phyloP scores from a whole-genome alignment of 306 rosid species.

The Lathyrus oleraceus region DNA sequence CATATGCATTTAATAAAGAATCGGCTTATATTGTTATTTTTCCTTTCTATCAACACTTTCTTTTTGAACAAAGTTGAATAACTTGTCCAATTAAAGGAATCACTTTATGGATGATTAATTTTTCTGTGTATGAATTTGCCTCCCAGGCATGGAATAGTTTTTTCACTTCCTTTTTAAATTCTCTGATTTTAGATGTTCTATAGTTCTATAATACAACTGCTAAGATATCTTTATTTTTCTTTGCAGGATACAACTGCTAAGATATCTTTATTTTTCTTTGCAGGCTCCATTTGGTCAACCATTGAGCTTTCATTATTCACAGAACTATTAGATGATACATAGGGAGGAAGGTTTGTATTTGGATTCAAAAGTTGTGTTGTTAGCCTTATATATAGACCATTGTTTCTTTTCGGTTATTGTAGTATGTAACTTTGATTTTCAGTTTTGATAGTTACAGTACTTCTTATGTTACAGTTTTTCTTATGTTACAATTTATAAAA shows the following conservation, averaged over 20 bases:
- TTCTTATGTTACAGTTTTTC: slow-evolving; percentile 10
- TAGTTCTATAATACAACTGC: neutral
- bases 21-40: neutral
- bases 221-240: neutral
- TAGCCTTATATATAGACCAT: slow-evolving; percentile 43
- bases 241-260: too few relatives aligned
- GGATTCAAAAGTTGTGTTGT: slow-evolving; percentile 42
- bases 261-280: too few relatives aligned
- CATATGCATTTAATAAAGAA: neutral
- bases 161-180: neutral
- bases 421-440: slow-evolving; percentile 31
- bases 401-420: slow-evolving; percentile 43
- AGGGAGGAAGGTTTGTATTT: slow-evolving; percentile 37
- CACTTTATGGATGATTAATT: neutral
- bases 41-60: neutral
- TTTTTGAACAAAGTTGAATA: neutral
- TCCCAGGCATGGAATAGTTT: neutral
- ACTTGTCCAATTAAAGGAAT: neutral
- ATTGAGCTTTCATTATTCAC: slow-evolving; percentile 81
- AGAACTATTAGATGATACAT: slow-evolving; percentile 56
- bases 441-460: slow-evolving; percentile 43
- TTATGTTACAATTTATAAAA: too few relatives aligned
- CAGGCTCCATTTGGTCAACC: slow-evolving; percentile 95
- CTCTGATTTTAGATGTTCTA: neutral
- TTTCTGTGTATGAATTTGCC: neutral